Evolutionary conservation across 306 rosid genomes (phyloP).

Genomic region (Comarum palustre): DNA sequence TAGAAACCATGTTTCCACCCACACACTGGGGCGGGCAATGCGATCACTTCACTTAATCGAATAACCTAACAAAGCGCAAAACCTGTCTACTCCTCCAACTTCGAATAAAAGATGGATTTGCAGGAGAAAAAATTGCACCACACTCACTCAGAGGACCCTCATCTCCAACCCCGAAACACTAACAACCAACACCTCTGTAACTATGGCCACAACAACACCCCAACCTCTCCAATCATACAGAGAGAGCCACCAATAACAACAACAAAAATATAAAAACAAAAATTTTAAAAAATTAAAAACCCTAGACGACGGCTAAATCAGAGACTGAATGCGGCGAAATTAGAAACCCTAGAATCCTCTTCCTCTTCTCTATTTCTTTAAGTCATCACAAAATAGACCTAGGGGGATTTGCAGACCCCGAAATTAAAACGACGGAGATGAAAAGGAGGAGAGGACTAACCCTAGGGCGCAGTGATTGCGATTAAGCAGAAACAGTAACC

Average conservation of each 20-base stretch:
- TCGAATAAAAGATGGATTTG: conserved; percentile 50
- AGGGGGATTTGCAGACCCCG: conserved; percentile 45
- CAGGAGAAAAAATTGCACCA: conserved; percentile 29
- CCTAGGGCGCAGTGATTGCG: conserved; percentile 62
- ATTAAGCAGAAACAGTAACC: conserved; percentile 51
- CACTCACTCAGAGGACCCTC: conserved; percentile 44
- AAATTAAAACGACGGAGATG: not conserved
- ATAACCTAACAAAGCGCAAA: not conserved
- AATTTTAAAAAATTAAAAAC: conserved; percentile 16
- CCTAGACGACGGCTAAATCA: conserved; percentile 40
- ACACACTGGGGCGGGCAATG: conserved; percentile 22
- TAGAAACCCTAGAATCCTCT: conserved; percentile 51
- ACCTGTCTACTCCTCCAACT: conserved; percentile 57
- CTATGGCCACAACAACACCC: conserved; percentile 25
- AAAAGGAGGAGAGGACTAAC: conserved; percentile 38
- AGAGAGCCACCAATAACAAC: not conserved
- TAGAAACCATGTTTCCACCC: conserved; percentile 14
- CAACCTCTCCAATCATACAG: conserved; percentile 26
- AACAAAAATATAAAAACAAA: not conserved
- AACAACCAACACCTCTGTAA: conserved; percentile 15
- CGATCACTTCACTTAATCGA: conserved; percentile 21
- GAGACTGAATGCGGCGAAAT: conserved; percentile 25
- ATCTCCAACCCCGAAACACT: conserved; percentile 23
- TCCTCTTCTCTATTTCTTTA: conserved; percentile 1
- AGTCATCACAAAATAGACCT: conserved; percentile 16